These are phyloP conservation scores for Colletotrichum destructivum DNA, from an alignment of 2,329 filamentous ascomycete species.

Conservation along the genomic window DNA sequence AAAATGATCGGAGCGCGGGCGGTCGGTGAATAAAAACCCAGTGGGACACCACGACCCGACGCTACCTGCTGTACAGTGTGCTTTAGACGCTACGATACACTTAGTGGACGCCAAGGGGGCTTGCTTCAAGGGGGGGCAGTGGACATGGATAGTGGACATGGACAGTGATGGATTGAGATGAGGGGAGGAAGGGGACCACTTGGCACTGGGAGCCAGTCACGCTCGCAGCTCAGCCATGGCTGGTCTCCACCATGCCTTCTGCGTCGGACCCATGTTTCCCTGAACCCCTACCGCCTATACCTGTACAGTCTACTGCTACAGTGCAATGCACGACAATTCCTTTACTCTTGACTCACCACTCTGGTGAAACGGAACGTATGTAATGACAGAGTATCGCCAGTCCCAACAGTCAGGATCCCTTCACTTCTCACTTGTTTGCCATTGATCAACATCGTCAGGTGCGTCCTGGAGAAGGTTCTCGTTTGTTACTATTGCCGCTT, in stretches of 20 bases:
- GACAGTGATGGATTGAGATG: slow-evolving; percentile 1
- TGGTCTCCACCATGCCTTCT: slow-evolving; percentile 22
- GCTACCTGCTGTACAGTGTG: not conserved
- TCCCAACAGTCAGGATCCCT: not conserved
- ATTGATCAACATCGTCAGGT: slow-evolving; percentile 10
- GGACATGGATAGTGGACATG: not conserved
- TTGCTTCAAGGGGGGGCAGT: slow-evolving; percentile 3
- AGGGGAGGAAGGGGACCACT: slow-evolving; percentile 3
- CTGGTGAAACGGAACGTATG: not conserved
- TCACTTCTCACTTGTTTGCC: not conserved
- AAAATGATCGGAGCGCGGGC: slow-evolving; percentile 1
- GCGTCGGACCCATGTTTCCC: slow-evolving; percentile 14
- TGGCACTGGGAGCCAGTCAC: slow-evolving; percentile 26
- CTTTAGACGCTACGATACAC: not conserved
- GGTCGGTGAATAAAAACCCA: slow-evolving; percentile 33
- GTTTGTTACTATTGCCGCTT: not conserved
- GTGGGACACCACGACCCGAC: not conserved
- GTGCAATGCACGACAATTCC: not conserved
- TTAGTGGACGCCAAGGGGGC: slow-evolving; percentile 6
- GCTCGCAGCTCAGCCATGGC: slow-evolving; percentile 16
- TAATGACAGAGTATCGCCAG: not conserved
- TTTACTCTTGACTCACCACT: not conserved
- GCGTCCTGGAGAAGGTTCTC: not conserved
- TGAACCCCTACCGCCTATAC: not conserved
- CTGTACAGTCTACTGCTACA: no score